A percentile compares a stretch with the other conserved stretches of the same genome.
Evolutionary conservation across 148 eudicot species (phyloP).

Genomic region (Amaranthus hypochondriacus): DNA sequence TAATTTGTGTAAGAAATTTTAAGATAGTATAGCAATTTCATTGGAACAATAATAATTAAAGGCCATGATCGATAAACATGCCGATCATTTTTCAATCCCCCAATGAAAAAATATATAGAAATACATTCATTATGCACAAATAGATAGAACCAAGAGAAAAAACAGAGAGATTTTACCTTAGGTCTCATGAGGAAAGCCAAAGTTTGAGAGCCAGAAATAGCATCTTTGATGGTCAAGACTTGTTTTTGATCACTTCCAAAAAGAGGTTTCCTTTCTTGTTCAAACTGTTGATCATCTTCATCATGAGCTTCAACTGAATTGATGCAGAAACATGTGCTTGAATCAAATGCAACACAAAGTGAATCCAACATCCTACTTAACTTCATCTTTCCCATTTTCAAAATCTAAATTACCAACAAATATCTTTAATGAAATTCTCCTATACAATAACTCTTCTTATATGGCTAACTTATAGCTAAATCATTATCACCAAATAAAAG

Average conservation of each 20-base stretch:
- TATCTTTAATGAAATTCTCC: no score
- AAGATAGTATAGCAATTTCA: no score
- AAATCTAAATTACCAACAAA: not conserved
- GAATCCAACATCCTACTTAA: slow-evolving; percentile 61
- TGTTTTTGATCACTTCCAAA: slow-evolving; percentile 42
- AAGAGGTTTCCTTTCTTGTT: slow-evolving; percentile 57
- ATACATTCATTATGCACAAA: no score
- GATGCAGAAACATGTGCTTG: slow-evolving; percentile 69
- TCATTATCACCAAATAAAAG: not conserved
- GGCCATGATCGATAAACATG: no score
- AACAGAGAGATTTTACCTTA: slow-evolving; percentile 40
- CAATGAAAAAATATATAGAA: no score
- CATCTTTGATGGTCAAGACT: slow-evolving; percentile 49
- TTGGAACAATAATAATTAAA: no score
- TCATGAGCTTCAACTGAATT: slow-evolving; percentile 37
- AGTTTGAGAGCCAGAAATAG: slow-evolving; percentile 52
- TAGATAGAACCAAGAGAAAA: no score
- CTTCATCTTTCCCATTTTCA: slow-evolving; percentile 48
- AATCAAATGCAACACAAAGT: slow-evolving; percentile 53
- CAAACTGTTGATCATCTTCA: slow-evolving; percentile 42
- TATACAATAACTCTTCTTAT: not conserved
- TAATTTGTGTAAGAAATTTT: no score
- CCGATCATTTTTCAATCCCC: no score
- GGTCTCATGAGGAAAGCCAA: slow-evolving; percentile 82
- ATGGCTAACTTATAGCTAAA: not conserved